Evolutionary conservation across 2,329 filamentous ascomycete species (phyloP), one percentile per base, ranked within the genome.

Genomic region (Dactylonectria estremocensis): DNA sequence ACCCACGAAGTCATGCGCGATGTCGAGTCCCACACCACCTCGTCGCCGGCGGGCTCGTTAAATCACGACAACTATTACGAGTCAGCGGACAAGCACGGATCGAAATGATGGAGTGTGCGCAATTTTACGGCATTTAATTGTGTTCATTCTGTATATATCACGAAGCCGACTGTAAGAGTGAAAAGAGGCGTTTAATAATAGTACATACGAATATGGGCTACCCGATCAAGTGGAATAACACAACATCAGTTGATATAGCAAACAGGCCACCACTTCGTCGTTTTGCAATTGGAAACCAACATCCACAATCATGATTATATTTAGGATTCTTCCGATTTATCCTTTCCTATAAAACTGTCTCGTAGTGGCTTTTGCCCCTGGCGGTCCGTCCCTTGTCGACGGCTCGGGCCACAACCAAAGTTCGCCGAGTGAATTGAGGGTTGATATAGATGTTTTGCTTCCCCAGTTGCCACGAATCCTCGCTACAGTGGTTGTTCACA

Each of bases 401-500:
- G 45, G 45, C 45, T 48, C 18, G 11, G 45, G 45, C 49, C 16
- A 54, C 28, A 54, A 28, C 24, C 35, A 43, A 16, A 28, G 37
- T 28, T 46, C n/a, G 10, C 35, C 9, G 1, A 5, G 20, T 16
- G 22, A 7, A 28, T 28, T 4, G 24, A 28, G 55, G 22, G 28
- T 28, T 28, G 18, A 61, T 35, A 35, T 24, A 35, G 35, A 20
- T 3, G 6, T 16, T 18, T 33, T 46, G 18, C 28, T 11, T 9
- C 14, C 8, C 2, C 7, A 1, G n/a, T 10, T 13, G 18, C 24
- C 66, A 68, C 48, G 57, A 68, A 68, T 59, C 57, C 66, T 46
- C 54, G 18, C 66, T 68, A 68, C 66, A 68, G 33, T 63, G 63
- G 66, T 60, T 69, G 66, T 8, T 57, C 66, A 67, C 65, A 67